These are phyloP conservation scores for Tricharina praecox DNA, from an alignment of 495 filamentous ascomycete genomes.

Conservation along the genomic window DNA sequence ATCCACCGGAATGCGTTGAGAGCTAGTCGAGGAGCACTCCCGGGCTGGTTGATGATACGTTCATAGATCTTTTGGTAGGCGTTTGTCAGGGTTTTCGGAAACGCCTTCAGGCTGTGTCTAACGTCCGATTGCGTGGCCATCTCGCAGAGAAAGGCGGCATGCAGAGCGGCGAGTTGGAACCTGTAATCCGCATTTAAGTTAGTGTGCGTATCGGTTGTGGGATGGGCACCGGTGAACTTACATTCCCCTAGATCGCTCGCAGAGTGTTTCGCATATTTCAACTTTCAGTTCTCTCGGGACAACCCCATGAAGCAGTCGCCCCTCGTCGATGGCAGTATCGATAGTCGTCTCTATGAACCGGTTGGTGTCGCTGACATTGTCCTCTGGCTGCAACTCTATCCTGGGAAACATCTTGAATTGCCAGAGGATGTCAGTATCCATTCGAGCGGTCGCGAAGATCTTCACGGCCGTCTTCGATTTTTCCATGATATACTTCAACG, in stretches of 20 bases:
- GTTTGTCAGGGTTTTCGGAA: neutral
- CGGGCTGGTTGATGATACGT: neutral
- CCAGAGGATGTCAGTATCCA: slow-evolving; percentile 9
- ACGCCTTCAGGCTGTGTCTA: neutral
- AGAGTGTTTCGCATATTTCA: neutral
- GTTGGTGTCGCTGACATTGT: slow-evolving; percentile 13
- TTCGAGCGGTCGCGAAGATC: slow-evolving; percentile 17
- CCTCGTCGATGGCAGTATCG: neutral
- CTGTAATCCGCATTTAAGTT: neutral
- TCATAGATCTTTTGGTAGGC: neutral
- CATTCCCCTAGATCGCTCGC: slow-evolving; percentile 1
- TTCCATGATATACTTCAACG: slow-evolving; percentile 5
- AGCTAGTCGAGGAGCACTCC: neutral
- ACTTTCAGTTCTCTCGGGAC: neutral
- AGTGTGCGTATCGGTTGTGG: neutral
- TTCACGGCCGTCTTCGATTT: slow-evolving; percentile 7
- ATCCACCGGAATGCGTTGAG: slow-evolving; percentile 2
- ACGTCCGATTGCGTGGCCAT: neutral
- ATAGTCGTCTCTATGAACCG: slow-evolving; percentile 10
- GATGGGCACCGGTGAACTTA: neutral
- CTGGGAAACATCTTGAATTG: slow-evolving; percentile 7
- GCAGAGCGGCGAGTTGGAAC: slow-evolving; percentile 1
- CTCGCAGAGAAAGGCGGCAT: neutral
- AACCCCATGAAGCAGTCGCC: neutral
- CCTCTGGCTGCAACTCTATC: slow-evolving; percentile 7